Conservation (phyloP, 2,329 filamentous ascomycete genomes). For the Pseudogymnoascus sp. region DNA sequence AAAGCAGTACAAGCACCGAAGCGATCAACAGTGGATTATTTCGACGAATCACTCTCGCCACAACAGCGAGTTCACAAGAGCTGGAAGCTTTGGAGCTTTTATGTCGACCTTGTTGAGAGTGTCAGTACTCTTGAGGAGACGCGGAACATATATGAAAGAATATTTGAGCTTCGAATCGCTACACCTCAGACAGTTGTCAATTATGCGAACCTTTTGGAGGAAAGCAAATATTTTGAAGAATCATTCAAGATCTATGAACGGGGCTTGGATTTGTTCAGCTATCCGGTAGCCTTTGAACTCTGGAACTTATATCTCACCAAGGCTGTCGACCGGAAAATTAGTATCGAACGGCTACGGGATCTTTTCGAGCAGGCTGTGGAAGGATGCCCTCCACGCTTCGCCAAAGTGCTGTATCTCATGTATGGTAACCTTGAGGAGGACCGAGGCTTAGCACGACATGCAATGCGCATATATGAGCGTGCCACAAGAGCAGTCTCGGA, state of each 20-base stretch:
- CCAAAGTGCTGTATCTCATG: constrained; percentile 94
- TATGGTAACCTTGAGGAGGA: constrained; percentile 97
- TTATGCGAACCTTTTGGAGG: constrained; percentile 90
- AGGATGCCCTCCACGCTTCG: constrained; percentile 89
- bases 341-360: constrained; percentile 87
- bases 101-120: constrained; percentile 94
- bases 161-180: constrained; percentile 95
- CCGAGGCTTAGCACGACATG: constrained; percentile 83
- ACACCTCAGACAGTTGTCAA: constrained; percentile 98
- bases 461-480: constrained; percentile 98
- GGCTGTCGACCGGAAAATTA: constrained; percentile 90
- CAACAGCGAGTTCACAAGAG: constrained; percentile 98
- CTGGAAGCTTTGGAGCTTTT: constrained; percentile 99
- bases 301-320: constrained; percentile 99
- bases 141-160: constrained; percentile 88
- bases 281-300: constrained; percentile 93
- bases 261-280: constrained; percentile 94
- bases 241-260: constrained; percentile 97
- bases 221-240: constrained; percentile 91
- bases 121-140: constrained; percentile 88
- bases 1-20: constrained; percentile 97
- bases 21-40: constrained; percentile 96
- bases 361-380: constrained; percentile 96
- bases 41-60: constrained; percentile 86
- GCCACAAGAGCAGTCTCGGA: constrained; percentile 91